phyloP scores from a whole-genome alignment of 371 early-diverging fungal genomes.

The Haplosporangium sp. region DNA sequence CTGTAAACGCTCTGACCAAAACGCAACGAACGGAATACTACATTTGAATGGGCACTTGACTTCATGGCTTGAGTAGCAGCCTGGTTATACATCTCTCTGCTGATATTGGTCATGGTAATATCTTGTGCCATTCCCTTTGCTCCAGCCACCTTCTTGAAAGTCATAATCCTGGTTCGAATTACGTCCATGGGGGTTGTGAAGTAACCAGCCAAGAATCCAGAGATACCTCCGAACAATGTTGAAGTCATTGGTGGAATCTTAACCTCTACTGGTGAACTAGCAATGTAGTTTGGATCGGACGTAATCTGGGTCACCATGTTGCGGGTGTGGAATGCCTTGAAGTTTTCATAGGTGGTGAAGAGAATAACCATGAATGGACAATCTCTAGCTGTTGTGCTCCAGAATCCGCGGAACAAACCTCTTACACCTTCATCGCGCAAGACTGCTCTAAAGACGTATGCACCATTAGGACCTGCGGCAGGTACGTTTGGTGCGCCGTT shows the following conservation, averaged over 20 bases:
- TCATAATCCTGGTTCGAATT: slow-evolving; percentile 83
- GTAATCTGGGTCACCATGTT: slow-evolving; percentile 54
- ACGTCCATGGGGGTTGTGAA: slow-evolving; percentile 89
- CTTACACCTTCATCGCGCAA: slow-evolving; percentile 72
- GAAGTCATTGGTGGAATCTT: slow-evolving; percentile 78
- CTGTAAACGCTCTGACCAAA: slow-evolving; percentile 49
- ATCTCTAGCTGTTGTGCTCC: slow-evolving; percentile 81
- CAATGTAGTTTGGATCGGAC: slow-evolving; percentile 59
- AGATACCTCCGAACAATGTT: slow-evolving; percentile 81
- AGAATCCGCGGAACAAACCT: slow-evolving; percentile 84
- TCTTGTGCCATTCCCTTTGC: slow-evolving; percentile 11
- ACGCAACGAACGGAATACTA: slow-evolving; percentile 15
- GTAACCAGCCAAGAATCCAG: slow-evolving; percentile 84
- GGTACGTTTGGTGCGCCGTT: slow-evolving; percentile 37
- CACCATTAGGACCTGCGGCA: slow-evolving; percentile 57
- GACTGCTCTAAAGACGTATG: slow-evolving; percentile 68
- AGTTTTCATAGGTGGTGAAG: slow-evolving; percentile 83
- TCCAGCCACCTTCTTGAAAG: slow-evolving; percentile 57
- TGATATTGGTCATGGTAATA: slow-evolving; percentile 45
- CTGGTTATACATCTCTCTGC: slow-evolving; percentile 49
- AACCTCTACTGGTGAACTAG: slow-evolving; percentile 64
- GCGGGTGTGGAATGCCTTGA: slow-evolving; percentile 79
- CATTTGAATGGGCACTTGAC: slow-evolving; percentile 37
- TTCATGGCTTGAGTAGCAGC: slow-evolving; percentile 24
- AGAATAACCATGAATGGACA: slow-evolving; percentile 89